Conservation (phyloP, 2,329 filamentous ascomycete genomes). For the Aspergillus sp. region DNA sequence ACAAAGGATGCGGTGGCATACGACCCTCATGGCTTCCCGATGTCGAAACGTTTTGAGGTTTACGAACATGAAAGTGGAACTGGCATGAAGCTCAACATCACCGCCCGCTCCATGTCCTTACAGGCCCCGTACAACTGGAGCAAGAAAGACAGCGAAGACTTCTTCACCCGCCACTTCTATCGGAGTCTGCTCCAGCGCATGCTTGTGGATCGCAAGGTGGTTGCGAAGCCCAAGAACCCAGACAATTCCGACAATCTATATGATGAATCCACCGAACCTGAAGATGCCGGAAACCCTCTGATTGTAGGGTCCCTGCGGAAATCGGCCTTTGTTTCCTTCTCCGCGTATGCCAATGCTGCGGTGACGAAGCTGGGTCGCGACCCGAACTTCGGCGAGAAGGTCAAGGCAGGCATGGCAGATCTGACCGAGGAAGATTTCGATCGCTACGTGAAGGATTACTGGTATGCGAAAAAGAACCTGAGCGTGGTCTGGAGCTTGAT, state of each 20-base stretch:
- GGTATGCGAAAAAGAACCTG: constrained; percentile 72
- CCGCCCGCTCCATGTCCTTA: constrained; percentile 95
- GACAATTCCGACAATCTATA: constrained; percentile 34
- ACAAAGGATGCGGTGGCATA: constrained; percentile 67
- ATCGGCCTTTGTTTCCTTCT: constrained; percentile 72
- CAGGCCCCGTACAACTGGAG: constrained; percentile 96
- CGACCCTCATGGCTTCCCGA: constrained; percentile 91
- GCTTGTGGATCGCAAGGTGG: constrained; percentile 81
- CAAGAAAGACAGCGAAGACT: constrained; percentile 72
- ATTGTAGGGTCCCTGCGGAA: constrained; percentile 86
- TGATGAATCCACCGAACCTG: constrained; percentile 21
- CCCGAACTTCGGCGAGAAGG: constrained; percentile 60
- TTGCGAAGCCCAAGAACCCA: constrained; percentile 56
- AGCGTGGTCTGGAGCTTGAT: constrained; percentile 91
- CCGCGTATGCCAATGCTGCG: constrained; percentile 77
- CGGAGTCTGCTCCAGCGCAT: constrained; percentile 87
- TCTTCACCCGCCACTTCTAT: constrained; percentile 93
- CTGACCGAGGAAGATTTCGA: constrained; percentile 76
- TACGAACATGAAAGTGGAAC: constrained; percentile 55
- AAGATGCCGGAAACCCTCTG: constrained; percentile 66
- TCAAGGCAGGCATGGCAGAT: constrained; percentile 64
- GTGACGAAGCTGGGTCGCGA: constrained; percentile 70
- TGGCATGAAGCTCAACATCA: constrained; percentile 88
- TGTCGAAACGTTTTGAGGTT: constrained; percentile 70
- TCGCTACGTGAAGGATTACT: constrained; percentile 67